These are phyloP conservation scores for Hygrocybe coccinea DNA, from an alignment of 768 basidiomycete genomes.

Conservation along the genomic window DNA sequence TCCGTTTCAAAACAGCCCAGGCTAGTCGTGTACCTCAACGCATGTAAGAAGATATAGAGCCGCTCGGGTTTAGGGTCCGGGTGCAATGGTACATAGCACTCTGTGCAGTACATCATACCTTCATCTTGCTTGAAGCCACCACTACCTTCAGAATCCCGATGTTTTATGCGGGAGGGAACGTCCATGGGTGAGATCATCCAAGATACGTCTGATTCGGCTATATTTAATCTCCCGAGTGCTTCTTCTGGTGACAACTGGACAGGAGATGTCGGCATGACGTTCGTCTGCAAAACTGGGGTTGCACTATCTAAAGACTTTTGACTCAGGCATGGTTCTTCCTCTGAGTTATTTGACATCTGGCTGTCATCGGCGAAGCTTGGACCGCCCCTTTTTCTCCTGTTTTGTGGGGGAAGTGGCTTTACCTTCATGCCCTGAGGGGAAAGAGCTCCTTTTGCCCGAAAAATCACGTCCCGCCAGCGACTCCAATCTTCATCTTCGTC, in stretches of 20 bases:
- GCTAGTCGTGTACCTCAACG: conserved; percentile 75
- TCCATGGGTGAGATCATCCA: conserved; percentile 29
- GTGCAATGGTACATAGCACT: conserved; percentile 89
- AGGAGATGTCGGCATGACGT: not conserved
- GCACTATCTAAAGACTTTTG: not conserved
- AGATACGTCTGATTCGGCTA: conserved; percentile 37
- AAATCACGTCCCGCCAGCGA: conserved; percentile 81
- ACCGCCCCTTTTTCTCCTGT: conserved; percentile 56
- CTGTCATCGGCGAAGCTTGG: conserved; percentile 32
- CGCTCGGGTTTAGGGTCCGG: conserved; percentile 91
- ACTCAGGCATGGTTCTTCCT: not conserved
- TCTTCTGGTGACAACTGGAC: conserved; percentile 47
- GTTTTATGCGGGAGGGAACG: not conserved
- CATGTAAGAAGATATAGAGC: conserved; percentile 94
- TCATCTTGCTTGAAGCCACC: conserved; percentile 16
- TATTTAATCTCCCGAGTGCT: conserved; percentile 39
- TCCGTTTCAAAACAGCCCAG: conserved; percentile 81
- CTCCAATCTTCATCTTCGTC: conserved; percentile 88
- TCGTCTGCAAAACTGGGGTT: not conserved
- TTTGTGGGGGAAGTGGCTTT: conserved; percentile 56
- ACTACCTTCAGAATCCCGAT: not conserved
- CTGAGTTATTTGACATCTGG: conserved; percentile 9
- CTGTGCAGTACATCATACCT: conserved; percentile 66
- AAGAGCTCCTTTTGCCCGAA: conserved; percentile 65
- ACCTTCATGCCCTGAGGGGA: conserved; percentile 39